These are phyloP conservation scores for Entomortierella parvispora DNA, from an alignment of 192 early-diverging fungal genomes.

Conservation along the genomic window DNA sequence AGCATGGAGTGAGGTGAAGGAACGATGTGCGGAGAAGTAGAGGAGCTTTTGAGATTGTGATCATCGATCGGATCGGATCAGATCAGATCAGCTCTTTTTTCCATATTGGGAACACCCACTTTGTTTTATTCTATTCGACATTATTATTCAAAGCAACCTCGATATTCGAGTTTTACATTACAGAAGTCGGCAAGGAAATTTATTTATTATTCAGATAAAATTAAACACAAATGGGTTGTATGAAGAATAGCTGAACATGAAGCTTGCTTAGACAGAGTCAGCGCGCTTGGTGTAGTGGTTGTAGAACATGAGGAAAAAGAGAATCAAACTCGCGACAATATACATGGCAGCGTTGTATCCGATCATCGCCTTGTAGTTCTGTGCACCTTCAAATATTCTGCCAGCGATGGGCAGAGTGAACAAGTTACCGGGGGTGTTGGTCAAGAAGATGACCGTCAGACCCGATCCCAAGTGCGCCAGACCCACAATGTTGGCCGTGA, in stretches of 20 bases:
- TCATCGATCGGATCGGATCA: background rate
- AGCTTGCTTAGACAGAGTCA: constrained; percentile 8
- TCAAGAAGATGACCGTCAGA: constrained; percentile 54
- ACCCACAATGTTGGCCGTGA: constrained; percentile 63
- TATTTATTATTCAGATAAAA: no score
- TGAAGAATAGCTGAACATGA: no score
- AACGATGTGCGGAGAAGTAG: no score
- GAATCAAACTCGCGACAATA: constrained; percentile 2
- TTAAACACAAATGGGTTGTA: no score
- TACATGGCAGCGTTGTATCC: constrained; percentile 48
- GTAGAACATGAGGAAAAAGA: constrained; percentile 36
- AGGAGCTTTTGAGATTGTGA: no score
- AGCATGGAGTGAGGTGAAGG: constrained; percentile 1
- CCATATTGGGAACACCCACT: constrained; percentile 2
- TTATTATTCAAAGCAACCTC: no score
- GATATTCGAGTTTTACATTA: no score
- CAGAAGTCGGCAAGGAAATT: no score
- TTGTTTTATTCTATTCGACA: background rate
- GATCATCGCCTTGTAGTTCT: constrained; percentile 33
- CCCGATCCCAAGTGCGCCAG: constrained; percentile 49
- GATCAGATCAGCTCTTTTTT: background rate
- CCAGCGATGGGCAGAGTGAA: constrained; percentile 48
- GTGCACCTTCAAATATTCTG: constrained; percentile 24
- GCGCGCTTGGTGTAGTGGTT: constrained; percentile 40
- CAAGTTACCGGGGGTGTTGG: constrained; percentile 47